Conservation (phyloP, 495 filamentous ascomycete genomes). For the Penicillium salamii region DNA sequence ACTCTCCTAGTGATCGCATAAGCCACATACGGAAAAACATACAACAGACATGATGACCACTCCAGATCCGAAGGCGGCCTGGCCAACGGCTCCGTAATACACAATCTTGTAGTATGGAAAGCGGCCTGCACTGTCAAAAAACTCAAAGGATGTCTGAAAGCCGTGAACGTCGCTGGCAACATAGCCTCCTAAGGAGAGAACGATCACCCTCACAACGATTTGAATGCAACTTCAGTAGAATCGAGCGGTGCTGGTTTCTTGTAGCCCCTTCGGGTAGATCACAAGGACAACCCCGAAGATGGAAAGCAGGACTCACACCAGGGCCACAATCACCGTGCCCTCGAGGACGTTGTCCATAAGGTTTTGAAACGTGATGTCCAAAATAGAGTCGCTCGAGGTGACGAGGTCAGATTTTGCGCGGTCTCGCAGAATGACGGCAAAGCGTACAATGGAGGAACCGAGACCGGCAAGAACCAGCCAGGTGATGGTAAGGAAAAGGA, state of each 20-base stretch:
- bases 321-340: neutral
- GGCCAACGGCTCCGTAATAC: slow-evolving; percentile 3
- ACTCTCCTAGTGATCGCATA: neutral
- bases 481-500: neutral
- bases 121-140: neutral
- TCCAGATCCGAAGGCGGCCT: slow-evolving; percentile 4
- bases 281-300: neutral
- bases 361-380: neutral
- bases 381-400: neutral
- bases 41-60: neutral
- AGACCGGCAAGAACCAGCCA: neutral
- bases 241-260: neutral
- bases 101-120: slow-evolving; percentile 7
- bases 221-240: neutral
- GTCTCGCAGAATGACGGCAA: neutral
- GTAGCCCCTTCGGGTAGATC: neutral
- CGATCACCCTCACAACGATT: neutral
- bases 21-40: neutral
- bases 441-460: neutral
- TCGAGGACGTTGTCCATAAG: neutral
- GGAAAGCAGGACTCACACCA: neutral
- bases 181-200: neutral
- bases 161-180: slow-evolving; percentile 3
- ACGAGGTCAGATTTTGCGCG: neutral
- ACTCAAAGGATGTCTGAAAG: slow-evolving; percentile 4